Evolutionary conservation across 352 stramenopile genomes (phyloP), one percentile per base, ranked within the genome.

Genomic region (Albugo laibachii): DNA sequence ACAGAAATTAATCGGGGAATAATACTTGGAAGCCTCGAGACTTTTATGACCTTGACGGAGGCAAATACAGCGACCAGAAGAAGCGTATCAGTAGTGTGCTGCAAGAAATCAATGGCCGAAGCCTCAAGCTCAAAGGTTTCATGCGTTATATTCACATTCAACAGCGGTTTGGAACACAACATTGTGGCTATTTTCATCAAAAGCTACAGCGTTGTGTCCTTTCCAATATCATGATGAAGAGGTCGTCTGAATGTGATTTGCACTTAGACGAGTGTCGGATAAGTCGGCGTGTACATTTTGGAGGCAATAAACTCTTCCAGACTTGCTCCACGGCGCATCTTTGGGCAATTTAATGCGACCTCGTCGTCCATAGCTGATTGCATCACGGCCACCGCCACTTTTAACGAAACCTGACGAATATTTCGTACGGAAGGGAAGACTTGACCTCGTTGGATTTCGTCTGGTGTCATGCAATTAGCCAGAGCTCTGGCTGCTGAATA

Each of bases 261-360:
- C 24, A 8, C 24, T 54, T 96, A 83, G 36, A 96, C 79, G 12
- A 97, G 58, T 47, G 87, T 70, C 46, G 95, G 83, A 65, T 97
- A 97, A 41, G 81, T 69, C 13, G 91, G 91, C 61, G 89, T 85
- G 63, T 96, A 97, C 87, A 96, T 96, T 66, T 96, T 96, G 41
- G 67, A 87, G 2, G 69, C 66, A 13, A 97, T 80, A 58, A 83
- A 97, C 31, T 69, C 65, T 52, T 95, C 73, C 11, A 97, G 63
- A 50, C 85, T 82, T 8, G 63, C 63, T 37, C 72, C 59, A 37
- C 65, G 69, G 21, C 69, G 69, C 49, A 86, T 81, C 52, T 74
- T 73, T 18, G 64, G 71, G 11, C 75, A 59, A 56, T 80, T 86
- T 10, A 69, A 81, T 14, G 81, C 80, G 12, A 95, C 66, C 41